phyloP scores from a whole-genome alignment of 495 filamentous ascomycete species.

The Penicillium fimorum region DNA sequence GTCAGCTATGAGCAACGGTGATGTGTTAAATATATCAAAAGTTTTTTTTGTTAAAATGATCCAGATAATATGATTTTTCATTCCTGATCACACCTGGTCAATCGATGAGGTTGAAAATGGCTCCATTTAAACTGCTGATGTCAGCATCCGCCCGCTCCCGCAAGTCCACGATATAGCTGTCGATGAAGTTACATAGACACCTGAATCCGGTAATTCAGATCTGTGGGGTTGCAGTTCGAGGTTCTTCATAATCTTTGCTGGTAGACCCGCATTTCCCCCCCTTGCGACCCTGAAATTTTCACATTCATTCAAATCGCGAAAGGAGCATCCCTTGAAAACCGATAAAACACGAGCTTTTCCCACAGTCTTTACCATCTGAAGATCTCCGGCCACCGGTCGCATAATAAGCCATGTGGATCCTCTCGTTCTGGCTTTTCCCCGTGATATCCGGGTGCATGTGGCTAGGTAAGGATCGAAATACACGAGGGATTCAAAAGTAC shows the following conservation, averaged over 20 bases:
- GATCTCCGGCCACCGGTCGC: not conserved
- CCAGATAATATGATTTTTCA: not conserved
- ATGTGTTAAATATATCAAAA: slow-evolving; percentile 5
- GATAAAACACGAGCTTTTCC: slow-evolving; percentile 1
- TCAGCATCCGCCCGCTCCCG: not conserved
- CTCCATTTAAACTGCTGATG: not conserved
- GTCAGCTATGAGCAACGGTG: not conserved
- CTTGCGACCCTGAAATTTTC: not conserved
- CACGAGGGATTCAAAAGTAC: not conserved
- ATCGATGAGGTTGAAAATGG: not conserved
- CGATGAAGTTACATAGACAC: not conserved
- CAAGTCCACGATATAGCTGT: not conserved
- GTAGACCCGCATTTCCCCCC: not conserved
- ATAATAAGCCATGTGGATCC: slow-evolving; percentile 24
- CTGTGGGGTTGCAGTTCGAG: slow-evolving; percentile 5
- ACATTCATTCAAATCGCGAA: not conserved
- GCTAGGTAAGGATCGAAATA: slow-evolving; percentile 49
- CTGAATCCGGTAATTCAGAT: not conserved
- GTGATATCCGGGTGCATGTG: slow-evolving; percentile 67
- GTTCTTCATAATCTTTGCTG: not conserved
- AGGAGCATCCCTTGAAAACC: slow-evolving; percentile 2
- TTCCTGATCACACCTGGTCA: not conserved
- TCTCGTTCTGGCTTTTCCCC: slow-evolving; percentile 64
- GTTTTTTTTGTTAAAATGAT: slow-evolving; percentile 9
- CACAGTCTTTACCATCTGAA: not conserved